Evolutionary conservation across 1,284 basidiomycete species (phyloP), one percentile per base, ranked within the genome.

Genomic region (Amylostereum chailletii): DNA sequence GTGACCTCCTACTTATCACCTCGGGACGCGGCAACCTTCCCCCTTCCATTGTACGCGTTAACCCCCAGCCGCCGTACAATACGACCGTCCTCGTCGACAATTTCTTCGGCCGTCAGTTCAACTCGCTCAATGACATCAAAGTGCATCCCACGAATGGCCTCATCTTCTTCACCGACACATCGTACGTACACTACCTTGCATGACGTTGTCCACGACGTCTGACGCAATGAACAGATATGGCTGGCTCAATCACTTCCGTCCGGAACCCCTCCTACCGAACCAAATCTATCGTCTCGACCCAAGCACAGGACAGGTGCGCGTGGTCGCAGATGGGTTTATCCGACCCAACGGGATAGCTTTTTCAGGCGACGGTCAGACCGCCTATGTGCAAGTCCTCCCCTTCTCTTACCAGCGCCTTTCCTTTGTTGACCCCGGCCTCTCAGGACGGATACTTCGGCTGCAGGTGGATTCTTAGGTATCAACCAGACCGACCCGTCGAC

Each of bases 51-150:
- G 79, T 75, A 0, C 70, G 83, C 36, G 79, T 89, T 46, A 77
- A 89, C 60, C 84, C 86, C 0, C 55, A 57, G 0, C 58, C 76
- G 9, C 87, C 87, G 0, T 71, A 61, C 54, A 65, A 65, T 49
- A 55, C 57, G 2, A 67, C 63, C 1, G 52, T 66, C 9, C 51
- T 67, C 5, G 54, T 67, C 5, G 65, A 67, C 51, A 67, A 67
- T 53, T 74, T 65, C 62, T 84, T 77, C 57, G 88, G 88, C 2
- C 71, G 85, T 6, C 86, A 90, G 58, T 92, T 90, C 69, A 89
- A 86, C 65, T 86, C 86, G 1, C 65, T 90, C 47, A 90, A 91
- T 61, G 89, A 92, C 59, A 68, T 84, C 50, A 87, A 84, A 58
- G 69, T 90, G 3, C 83, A 88, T 52, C 83, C 83, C 0, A 58